Percentiles rank a stretch among this genome's conserved stretches.
phyloP scores from a whole-genome alignment of 2,329 filamentous ascomycete species.

The Massarina eburnea region DNA sequence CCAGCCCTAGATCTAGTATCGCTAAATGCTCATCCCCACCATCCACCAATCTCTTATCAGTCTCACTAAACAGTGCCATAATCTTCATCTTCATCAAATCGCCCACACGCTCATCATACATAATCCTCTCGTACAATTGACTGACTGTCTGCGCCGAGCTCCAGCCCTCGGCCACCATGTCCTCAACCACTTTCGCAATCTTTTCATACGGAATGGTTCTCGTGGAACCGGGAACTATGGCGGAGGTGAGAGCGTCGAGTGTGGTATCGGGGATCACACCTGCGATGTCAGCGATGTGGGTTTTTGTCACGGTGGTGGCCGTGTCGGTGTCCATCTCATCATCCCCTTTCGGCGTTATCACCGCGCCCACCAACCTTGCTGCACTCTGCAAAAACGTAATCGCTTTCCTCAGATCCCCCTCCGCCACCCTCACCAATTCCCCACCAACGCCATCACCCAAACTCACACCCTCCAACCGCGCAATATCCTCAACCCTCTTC shows the following conservation, averaged over 20 bases:
- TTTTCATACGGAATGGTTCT: constrained; percentile 65
- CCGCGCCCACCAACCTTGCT: constrained; percentile 78
- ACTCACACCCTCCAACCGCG: constrained; percentile 71
- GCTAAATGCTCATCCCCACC: constrained; percentile 94
- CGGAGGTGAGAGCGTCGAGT: constrained; percentile 68
- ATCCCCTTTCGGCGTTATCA: constrained; percentile 50
- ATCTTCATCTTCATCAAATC: constrained; percentile 91
- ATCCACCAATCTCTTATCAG: constrained; percentile 92
- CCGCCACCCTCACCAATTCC: constrained; percentile 80
- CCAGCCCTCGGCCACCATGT: constrained; percentile 96
- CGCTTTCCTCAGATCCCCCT: constrained; percentile 92
- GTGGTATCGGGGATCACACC: constrained; percentile 83
- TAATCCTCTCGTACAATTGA: constrained; percentile 81
- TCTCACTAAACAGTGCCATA: constrained; percentile 84
- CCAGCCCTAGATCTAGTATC: constrained; percentile 80
- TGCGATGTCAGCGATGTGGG: constrained; percentile 89
- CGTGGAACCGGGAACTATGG: constrained; percentile 66
- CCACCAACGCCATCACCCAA: constrained; percentile 80
- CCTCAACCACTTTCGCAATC: constrained; percentile 78
- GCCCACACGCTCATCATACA: constrained; percentile 80
- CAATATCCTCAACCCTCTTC: constrained; percentile 79
- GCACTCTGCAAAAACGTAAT: constrained; percentile 96
- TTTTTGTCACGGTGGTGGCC: constrained; percentile 59
- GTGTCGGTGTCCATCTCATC: constrained; percentile 56
- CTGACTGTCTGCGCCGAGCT: constrained; percentile 85